phyloP scores from a whole-genome alignment of 1,284 basidiomycete species.

The Pascua sp. region DNA sequence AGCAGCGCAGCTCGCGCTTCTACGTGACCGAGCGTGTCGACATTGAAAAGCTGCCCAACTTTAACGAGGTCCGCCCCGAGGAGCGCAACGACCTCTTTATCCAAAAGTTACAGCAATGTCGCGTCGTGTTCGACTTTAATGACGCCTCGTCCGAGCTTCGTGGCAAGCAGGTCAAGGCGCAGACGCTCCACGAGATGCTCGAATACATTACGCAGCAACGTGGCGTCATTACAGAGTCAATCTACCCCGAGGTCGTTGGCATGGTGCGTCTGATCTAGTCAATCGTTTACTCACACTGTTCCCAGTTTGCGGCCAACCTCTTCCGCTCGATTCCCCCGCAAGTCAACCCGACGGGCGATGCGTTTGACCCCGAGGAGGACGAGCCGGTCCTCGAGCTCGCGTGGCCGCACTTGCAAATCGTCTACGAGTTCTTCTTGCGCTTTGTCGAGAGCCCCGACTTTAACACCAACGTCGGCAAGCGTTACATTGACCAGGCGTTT shows the following conservation, averaged over 20 bases:
- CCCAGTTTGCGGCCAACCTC: conserved; percentile 89
- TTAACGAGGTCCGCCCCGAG: conserved; percentile 81
- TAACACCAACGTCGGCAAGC: conserved; percentile 96
- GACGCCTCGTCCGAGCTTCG: conserved; percentile 92
- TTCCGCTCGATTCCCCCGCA: conserved; percentile 99
- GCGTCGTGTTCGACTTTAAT: conserved; percentile 98
- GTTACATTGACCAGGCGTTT: conserved; percentile 95
- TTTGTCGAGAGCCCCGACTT: conserved; percentile 98
- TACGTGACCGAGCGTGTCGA: conserved; percentile 95
- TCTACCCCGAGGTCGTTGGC: conserved; percentile 98
- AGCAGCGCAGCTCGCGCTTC: conserved; percentile 92
- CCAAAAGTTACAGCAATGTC: conserved; percentile 92
- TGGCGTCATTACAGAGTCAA: conserved; percentile 90
- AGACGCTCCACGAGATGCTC: conserved; percentile 96
- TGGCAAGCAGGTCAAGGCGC: conserved; percentile 98
- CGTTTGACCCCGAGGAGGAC: conserved; percentile 99
- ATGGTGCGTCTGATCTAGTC: conserved; percentile 64
- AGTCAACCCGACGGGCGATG: conserved; percentile 95
- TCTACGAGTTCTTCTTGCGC: conserved; percentile 99
- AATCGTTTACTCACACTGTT: conserved; percentile 2
- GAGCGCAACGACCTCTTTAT: conserved; percentile 91
- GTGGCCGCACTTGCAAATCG: conserved; percentile 99
- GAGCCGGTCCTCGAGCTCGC: conserved; percentile 98
- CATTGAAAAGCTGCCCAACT: conserved; percentile 90
- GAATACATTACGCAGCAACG: conserved; percentile 98